These are phyloP conservation scores for Coemansia sp. DNA, from an alignment of 192 early-diverging fungal genomes.

Conservation along the genomic window DNA sequence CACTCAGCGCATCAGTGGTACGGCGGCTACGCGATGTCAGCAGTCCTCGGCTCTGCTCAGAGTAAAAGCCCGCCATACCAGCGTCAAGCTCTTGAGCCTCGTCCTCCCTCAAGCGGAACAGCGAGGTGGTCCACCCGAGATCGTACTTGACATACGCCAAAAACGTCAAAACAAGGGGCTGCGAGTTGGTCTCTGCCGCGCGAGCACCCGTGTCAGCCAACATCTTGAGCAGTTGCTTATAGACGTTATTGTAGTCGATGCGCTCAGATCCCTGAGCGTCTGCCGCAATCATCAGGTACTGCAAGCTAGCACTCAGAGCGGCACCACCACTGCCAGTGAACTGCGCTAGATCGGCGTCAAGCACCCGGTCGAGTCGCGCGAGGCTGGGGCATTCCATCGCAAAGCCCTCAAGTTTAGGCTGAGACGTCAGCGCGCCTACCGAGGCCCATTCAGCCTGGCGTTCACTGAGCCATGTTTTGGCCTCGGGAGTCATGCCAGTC, in stretches of 20 bases:
- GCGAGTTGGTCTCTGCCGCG: slow-evolving; percentile 67
- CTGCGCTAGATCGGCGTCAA: slow-evolving; percentile 10
- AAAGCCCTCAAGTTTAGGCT: slow-evolving; percentile 43
- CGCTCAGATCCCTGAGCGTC: slow-evolving; percentile 46
- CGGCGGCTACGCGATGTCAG: slow-evolving; percentile 25
- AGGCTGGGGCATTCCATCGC: slow-evolving; percentile 42
- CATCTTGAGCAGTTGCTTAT: slow-evolving; percentile 63
- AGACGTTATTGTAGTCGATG: slow-evolving; percentile 75
- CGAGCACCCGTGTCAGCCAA: slow-evolving; percentile 60
- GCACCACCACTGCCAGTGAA: background rate
- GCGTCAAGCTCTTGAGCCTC: slow-evolving; percentile 13
- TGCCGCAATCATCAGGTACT: slow-evolving; percentile 19
- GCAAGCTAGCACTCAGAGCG: background rate
- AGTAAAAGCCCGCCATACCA: slow-evolving; percentile 12
- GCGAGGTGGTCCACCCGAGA: slow-evolving; percentile 40
- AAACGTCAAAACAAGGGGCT: slow-evolving; percentile 66
- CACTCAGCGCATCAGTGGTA: slow-evolving; percentile 20
- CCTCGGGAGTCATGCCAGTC: slow-evolving; percentile 43
- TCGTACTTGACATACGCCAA: slow-evolving; percentile 57
- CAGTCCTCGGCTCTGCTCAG: slow-evolving; percentile 25
- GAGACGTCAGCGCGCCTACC: slow-evolving; percentile 10
- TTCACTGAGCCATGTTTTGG: slow-evolving; percentile 28
- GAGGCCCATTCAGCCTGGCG: slow-evolving; percentile 16
- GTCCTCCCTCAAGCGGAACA: slow-evolving; percentile 21
- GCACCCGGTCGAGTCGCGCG: slow-evolving; percentile 32